A percentile compares a stretch with the other conserved stretches of the same genome.
Conservation (phyloP, 2,329 filamentous ascomycete species). For the Penicillium sp. region DNA sequence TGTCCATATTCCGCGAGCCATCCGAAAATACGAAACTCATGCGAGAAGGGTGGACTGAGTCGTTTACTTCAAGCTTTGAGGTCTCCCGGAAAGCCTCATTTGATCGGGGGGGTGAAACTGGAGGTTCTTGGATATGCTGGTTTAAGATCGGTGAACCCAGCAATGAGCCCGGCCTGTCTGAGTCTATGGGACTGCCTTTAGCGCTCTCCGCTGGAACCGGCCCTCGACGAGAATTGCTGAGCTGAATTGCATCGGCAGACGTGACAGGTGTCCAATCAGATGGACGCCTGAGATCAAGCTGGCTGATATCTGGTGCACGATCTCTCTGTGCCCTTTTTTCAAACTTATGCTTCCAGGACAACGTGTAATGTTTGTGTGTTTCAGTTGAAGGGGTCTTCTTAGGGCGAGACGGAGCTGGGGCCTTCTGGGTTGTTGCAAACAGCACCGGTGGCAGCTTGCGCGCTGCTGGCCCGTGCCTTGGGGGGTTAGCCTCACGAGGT, state of each 20-base stretch:
- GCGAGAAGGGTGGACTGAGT: background rate
- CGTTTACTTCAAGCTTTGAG: background rate
- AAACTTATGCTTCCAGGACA: constrained; percentile 34
- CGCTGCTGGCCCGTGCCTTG: constrained; percentile 2
- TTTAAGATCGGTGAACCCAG: background rate
- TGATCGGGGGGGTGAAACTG: background rate
- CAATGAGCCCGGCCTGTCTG: background rate
- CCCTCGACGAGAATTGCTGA: background rate
- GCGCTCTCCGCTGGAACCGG: background rate
- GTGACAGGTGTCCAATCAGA: constrained; percentile 35
- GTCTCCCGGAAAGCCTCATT: background rate
- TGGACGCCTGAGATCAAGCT: constrained; percentile 43
- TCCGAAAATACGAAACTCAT: background rate
- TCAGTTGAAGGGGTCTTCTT: constrained; percentile 17
- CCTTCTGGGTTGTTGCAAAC: constrained; percentile 23
- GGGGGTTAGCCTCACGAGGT: constrained; percentile 4
- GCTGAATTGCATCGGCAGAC: constrained; percentile 1
- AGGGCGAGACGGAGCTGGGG: constrained; percentile 4
- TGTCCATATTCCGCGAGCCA: background rate
- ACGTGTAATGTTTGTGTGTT: constrained; percentile 20
- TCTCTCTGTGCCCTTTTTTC: constrained; percentile 41
- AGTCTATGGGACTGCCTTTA: background rate
- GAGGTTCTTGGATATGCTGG: background rate
- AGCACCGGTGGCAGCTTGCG: constrained; percentile 18
- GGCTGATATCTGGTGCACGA: constrained; percentile 40